These are phyloP conservation scores for Coleophoma eucalyptorum DNA, from an alignment of 2,329 filamentous ascomycete species.

Conservation along the genomic window DNA sequence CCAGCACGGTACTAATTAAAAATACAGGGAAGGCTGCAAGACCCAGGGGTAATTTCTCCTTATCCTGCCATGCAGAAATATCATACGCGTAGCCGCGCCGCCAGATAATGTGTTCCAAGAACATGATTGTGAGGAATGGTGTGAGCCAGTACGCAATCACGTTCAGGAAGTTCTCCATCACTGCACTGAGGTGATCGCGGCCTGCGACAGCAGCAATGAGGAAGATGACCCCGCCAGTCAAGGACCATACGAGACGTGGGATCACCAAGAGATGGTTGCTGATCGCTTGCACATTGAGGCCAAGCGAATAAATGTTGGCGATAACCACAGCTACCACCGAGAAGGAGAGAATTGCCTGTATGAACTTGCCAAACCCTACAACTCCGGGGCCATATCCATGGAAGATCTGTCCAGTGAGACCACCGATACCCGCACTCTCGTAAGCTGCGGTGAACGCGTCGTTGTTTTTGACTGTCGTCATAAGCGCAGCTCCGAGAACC, in stretches of 20 bases:
- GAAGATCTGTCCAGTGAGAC: conserved; percentile 61
- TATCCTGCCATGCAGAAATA: conserved; percentile 6
- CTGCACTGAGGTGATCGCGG: conserved; percentile 7
- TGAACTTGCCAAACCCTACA: conserved; percentile 67
- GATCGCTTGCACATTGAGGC: conserved; percentile 10
- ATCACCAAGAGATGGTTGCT: conserved; percentile 6
- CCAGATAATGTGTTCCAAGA: conserved; percentile 12
- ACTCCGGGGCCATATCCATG: conserved; percentile 43
- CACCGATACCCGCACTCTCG: conserved; percentile 52
- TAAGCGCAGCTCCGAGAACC: conserved; percentile 64
- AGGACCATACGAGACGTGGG: conserved; percentile 10
- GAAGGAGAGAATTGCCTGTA: conserved; percentile 58
- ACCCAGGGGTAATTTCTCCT: conserved; percentile 3
- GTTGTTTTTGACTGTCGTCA: conserved; percentile 43
- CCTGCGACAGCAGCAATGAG: conserved; percentile 8
- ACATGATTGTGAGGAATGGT: conserved; percentile 7
- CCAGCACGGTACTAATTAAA: conserved; percentile 3
- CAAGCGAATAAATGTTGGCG: conserved; percentile 12
- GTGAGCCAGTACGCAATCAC: conserved; percentile 12
- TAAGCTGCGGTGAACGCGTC: conserved; percentile 53
- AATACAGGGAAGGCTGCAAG: conserved; percentile 8
- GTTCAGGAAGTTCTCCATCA: conserved; percentile 12
- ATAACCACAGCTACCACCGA: conserved; percentile 64
- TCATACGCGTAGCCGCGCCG: conserved; percentile 8
- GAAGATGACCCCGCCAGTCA: conserved; percentile 4